Evolutionary conservation across 352 stramenopile genomes (phyloP).

Genomic region (Blastocystis hominis): DNA sequence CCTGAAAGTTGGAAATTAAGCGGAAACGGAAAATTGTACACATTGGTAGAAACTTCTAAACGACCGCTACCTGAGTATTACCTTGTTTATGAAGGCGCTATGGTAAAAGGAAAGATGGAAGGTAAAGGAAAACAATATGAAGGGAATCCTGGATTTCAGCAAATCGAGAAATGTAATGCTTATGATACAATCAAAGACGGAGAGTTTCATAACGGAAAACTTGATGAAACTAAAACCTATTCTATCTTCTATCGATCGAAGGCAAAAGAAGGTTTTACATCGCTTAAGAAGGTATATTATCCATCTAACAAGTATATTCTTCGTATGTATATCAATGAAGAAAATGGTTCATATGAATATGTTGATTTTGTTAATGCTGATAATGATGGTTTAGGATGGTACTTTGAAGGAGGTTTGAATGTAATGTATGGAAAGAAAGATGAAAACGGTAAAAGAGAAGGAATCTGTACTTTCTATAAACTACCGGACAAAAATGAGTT

Average conservation of each 20-base stretch:
- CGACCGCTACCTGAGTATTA: neutral
- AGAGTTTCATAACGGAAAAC: neutral
- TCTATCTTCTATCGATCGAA: neutral
- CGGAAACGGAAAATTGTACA: neutral
- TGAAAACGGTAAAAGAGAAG: neutral
- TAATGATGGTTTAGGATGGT: neutral
- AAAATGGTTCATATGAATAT: no score
- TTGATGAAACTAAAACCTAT: neutral
- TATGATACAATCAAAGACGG: neutral
- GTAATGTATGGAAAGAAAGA: neutral
- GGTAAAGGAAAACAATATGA: conserved; percentile 12
- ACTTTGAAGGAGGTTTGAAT: neutral
- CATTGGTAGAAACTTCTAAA: neutral
- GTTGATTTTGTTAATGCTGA: no score
- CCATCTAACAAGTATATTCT: no score
- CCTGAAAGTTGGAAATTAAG: neutral
- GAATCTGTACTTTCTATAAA: neutral
- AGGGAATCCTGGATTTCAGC: neutral
- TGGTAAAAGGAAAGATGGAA: neutral
- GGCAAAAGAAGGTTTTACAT: neutral
- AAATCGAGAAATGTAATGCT: neutral
- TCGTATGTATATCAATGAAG: no score
- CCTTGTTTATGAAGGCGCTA: neutral
- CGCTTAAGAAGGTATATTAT: neutral
- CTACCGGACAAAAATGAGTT: neutral